These are phyloP conservation scores for Rhododendron henanense DNA, from an alignment of 148 eudicot species.

Conservation along the genomic window DNA sequence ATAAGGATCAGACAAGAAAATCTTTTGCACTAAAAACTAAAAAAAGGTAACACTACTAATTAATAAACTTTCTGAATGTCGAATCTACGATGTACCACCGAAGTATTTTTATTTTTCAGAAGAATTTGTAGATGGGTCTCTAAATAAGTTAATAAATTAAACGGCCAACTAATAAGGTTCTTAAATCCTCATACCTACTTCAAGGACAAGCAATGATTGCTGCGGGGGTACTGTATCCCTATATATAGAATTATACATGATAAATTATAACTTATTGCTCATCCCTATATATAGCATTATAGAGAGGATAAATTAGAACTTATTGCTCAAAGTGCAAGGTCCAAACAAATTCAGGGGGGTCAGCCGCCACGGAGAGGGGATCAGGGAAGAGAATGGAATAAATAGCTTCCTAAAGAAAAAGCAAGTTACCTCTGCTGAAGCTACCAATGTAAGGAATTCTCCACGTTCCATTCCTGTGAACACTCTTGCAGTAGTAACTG, in stretches of 20 bases:
- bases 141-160: neutral
- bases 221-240: neutral
- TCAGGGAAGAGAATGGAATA: neutral
- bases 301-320: neutral
- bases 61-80: neutral
- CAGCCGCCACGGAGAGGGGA: neutral
- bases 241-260: neutral
- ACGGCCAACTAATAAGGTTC: neutral
- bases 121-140: neutral
- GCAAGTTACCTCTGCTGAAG: constrained; percentile 80
- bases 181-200: neutral
- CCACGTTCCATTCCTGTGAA: constrained; percentile 86
- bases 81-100: neutral
- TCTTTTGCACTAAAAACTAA: neutral
- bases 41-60: neutral
- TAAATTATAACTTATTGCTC: neutral
- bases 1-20: neutral
- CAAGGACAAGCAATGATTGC: neutral
- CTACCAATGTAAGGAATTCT: constrained; percentile 85
- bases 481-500: constrained; percentile 70
- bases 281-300: neutral
- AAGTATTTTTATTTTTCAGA: neutral
- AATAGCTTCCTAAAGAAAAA: neutral
- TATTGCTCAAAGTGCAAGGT: neutral
- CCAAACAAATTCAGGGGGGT: neutral